Base-by-base conservation (phyloP, 2,329 filamentous ascomycete species). In the Clonostachys rosea region DNA sequence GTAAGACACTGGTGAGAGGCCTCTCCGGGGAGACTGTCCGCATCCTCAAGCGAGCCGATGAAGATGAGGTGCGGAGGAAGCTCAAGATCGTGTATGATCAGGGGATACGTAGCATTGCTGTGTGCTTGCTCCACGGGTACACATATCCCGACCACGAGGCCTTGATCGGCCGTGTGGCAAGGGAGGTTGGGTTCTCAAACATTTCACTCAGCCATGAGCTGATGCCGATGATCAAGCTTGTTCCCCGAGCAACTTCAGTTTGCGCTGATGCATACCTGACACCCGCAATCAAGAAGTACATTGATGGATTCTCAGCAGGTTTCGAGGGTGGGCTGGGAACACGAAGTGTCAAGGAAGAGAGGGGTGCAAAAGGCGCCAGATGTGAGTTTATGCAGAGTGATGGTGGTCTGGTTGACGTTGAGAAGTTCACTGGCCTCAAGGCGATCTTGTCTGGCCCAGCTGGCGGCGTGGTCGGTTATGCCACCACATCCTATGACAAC, bases 321-420 rank as follows among this genome's bases (percentile, higher is more conserved):
- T 96, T 96, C 54, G 79, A 83, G 49, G 90, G 91, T 10, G 88
- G 89, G 0, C 70, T 96, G 1, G 90, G 90, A 3, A 84, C 82
- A 0, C 81, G 85, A 56, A 89, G 84, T 50, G 86, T 94, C 5
- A 83, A 86, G 63, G 71, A 80, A 14, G 79, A 85, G 50, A 65
- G 71, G 30, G 86, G 84, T 0, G 65, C 73, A 6, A 86, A 78
- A 56, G 87, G 86, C 5, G 88, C 89, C 5, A 76, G 91, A 52
- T 96, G 91, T 68, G 91, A 96, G 63, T 96, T 96, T 56, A 96
- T 96, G 91, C 90, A 96, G 64, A 91, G 86, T 10, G 89, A 95
- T 53, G 89, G 89, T 18, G 82, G 83, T 0, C 63, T 86, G 3
- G 81, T 86, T 0, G 87, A 91, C 52, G 86, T 91, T 1, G 83